Evolutionary conservation across 331 rosid genomes (phyloP).

Genomic region (Prunus yedoensis): DNA sequence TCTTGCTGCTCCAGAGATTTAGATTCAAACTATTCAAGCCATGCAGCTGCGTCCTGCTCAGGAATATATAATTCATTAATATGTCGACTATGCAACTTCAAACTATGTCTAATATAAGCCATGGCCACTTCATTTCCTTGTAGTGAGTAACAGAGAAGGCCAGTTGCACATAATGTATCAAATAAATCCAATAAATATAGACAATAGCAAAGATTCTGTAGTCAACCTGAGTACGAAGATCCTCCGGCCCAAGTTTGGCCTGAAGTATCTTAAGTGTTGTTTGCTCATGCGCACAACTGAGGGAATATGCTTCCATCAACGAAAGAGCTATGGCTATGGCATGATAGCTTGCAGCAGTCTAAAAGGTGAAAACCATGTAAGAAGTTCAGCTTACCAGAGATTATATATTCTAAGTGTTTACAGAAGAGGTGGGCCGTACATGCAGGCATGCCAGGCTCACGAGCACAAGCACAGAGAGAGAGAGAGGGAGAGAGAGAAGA

Average conservation of each 20-base stretch:
- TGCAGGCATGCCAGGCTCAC: neutral
- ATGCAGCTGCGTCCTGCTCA: slow-evolving; percentile 92
- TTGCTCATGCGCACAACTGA: slow-evolving; percentile 96
- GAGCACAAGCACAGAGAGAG: neutral
- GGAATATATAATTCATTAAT: neutral
- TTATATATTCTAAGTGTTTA: neutral
- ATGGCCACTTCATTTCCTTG: neutral
- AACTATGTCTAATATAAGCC: neutral
- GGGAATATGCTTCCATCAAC: slow-evolving; percentile 95
- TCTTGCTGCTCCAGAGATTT: slow-evolving; percentile 96
- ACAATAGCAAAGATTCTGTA: slow-evolving; percentile 1
- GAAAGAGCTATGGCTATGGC: slow-evolving; percentile 99
- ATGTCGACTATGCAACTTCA: slow-evolving; percentile 12
- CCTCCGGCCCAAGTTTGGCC: slow-evolving; percentile 83
- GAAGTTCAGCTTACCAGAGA: slow-evolving; percentile 10
- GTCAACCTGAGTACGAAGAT: slow-evolving; percentile 94
- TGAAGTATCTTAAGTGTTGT: slow-evolving; percentile 90
- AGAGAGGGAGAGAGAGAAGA: slow-evolving; percentile 9
- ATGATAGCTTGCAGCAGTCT: slow-evolving; percentile 99
- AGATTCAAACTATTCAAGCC: slow-evolving; percentile 96
- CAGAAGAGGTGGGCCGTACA: neutral
- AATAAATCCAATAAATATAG: neutral
- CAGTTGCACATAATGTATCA: neutral
- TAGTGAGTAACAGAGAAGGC: neutral
- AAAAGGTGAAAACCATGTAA: slow-evolving; percentile 20